Conservation (phyloP, 2,329 filamentous ascomycete species). For the Colletotrichum sp. region DNA sequence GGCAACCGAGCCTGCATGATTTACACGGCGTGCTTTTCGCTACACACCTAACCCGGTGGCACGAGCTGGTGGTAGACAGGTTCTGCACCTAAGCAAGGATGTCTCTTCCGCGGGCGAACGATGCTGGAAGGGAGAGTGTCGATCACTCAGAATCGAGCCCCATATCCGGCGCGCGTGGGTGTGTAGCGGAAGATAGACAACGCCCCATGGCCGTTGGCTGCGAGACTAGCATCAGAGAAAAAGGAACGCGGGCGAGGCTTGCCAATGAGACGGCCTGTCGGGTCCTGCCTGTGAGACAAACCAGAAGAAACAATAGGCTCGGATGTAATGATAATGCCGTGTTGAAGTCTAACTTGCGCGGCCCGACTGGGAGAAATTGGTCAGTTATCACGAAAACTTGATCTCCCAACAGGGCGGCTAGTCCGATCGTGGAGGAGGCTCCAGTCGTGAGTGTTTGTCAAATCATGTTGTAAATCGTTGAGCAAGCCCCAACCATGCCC, state of each 20-base stretch:
- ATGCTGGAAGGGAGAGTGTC: not conserved
- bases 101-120: not conserved
- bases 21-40: not conserved
- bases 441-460: not conserved
- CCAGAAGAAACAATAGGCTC: not conserved
- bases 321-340: not conserved
- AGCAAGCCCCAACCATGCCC: not conserved
- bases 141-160: not conserved
- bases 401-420: not conserved
- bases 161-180: not conserved
- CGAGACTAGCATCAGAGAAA: not conserved
- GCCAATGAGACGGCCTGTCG: not conserved
- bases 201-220: not conserved
- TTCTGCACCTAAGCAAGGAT: not conserved
- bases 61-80: not conserved
- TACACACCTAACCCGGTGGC: slow-evolving; percentile 7
- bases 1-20: slow-evolving; percentile 7
- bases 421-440: slow-evolving; percentile 2
- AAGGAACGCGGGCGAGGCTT: not conserved
- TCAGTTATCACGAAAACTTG: slow-evolving; percentile 4
- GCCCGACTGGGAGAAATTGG: not conserved
- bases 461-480: not conserved
- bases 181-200: not conserved
- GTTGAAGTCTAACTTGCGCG: not conserved
- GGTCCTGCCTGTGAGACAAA: not conserved